Evolutionary conservation across 1,284 basidiomycete genomes (phyloP).

Genomic region (Irpex sp.): DNA sequence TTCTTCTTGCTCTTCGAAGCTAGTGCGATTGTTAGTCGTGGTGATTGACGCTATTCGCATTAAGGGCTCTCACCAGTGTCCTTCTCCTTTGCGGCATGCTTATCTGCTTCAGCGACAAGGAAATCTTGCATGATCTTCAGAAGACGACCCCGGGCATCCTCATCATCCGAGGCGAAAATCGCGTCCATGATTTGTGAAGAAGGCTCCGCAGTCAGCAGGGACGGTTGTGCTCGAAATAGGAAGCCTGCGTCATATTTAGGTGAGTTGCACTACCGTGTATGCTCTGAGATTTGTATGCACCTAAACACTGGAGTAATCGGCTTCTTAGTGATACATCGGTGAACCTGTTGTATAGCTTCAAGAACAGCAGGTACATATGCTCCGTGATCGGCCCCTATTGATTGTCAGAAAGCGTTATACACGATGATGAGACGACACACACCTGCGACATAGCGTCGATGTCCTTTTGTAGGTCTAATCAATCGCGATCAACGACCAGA

Average conservation of each 20-base stretch:
- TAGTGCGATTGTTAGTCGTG: neutral
- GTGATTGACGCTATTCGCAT: neutral
- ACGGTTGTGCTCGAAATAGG: conserved; percentile 88
- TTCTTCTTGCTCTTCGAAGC: conserved; percentile 36
- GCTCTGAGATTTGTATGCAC: conserved; percentile 43
- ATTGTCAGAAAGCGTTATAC: conserved; percentile 6
- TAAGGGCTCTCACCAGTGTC: conserved; percentile 49
- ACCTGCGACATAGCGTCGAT: conserved; percentile 60
- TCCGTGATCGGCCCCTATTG: conserved; percentile 68
- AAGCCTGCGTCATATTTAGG: conserved; percentile 43
- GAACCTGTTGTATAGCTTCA: conserved; percentile 66
- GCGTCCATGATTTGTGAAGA: conserved; percentile 85
- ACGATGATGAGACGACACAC: neutral
- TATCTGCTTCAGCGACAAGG: conserved; percentile 72
- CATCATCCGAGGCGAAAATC: conserved; percentile 69
- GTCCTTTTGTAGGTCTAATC: conserved; percentile 44
- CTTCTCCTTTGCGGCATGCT: conserved; percentile 65
- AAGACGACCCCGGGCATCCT: conserved; percentile 68
- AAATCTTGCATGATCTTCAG: conserved; percentile 91
- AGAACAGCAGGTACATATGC: conserved; percentile 70
- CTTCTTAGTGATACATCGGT: conserved; percentile 49
- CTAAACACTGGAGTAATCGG: conserved; percentile 77
- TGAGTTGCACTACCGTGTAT: neutral
- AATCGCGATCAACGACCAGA: neutral
- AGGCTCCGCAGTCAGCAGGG: conserved; percentile 74